These are phyloP conservation scores for Fusarium denticulatum DNA, from an alignment of 2,329 filamentous ascomycete genomes.

Conservation along the genomic window DNA sequence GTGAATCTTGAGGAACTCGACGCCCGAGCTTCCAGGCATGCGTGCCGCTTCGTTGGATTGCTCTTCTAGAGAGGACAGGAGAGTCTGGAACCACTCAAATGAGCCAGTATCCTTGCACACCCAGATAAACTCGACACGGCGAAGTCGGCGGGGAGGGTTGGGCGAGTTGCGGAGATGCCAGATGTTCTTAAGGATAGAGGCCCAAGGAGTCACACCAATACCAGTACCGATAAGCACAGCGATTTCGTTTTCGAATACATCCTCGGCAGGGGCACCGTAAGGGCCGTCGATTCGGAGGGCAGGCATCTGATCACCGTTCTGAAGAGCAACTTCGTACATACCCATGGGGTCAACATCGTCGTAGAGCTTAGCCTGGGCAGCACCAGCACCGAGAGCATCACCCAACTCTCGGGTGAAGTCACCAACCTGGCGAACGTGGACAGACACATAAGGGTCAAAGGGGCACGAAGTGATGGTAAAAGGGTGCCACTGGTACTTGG, in stretches of 20 bases:
- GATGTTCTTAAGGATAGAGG: slow-evolving; percentile 93
- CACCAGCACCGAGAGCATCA: slow-evolving; percentile 91
- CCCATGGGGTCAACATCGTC: slow-evolving; percentile 91
- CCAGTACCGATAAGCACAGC: slow-evolving; percentile 86
- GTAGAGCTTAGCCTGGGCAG: slow-evolving; percentile 87
- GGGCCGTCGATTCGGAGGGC: slow-evolving; percentile 90
- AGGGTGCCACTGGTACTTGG: slow-evolving; percentile 93
- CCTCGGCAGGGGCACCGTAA: slow-evolving; percentile 95
- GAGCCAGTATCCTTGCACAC: slow-evolving; percentile 94
- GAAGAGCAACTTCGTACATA: slow-evolving; percentile 97
- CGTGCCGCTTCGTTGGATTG: slow-evolving; percentile 79
- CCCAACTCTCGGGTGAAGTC: slow-evolving; percentile 96
- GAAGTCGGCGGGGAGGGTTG: slow-evolving; percentile 87
- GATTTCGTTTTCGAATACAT: slow-evolving; percentile 94
- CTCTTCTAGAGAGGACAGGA: slow-evolving; percentile 88
- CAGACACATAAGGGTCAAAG: slow-evolving; percentile 91
- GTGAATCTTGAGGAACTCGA: slow-evolving; percentile 96
- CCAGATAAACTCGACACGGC: slow-evolving; percentile 99
- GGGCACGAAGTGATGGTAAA: slow-evolving; percentile 99
- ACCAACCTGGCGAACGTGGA: slow-evolving; percentile 95
- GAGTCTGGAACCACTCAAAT: slow-evolving; percentile 98
- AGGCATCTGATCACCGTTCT: slow-evolving; percentile 94
- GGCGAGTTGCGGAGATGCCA: slow-evolving; percentile 93
- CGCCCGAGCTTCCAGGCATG: slow-evolving; percentile 71
- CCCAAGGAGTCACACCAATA: slow-evolving; percentile 89